Conservation (phyloP, 163 green algal species). For the Chlorella variabilis region DNA sequence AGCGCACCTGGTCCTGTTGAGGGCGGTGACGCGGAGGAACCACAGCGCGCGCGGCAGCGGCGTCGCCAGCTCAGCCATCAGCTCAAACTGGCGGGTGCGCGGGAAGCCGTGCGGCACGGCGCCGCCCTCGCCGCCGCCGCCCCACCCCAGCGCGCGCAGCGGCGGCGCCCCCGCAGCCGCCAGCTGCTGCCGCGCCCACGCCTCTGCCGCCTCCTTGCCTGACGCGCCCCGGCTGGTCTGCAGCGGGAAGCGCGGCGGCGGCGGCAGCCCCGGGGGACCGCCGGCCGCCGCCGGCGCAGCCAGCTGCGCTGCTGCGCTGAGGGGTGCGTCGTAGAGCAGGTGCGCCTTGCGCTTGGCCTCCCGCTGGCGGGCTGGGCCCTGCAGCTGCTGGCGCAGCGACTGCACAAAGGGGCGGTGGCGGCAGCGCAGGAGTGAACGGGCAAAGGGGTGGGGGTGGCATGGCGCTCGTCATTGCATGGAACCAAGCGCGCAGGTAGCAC, state of each 20-base stretch:
- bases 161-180: slow-evolving; percentile 5
- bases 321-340: slow-evolving; percentile 13
- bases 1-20: slow-evolving; percentile 23
- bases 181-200: slow-evolving; percentile 21
- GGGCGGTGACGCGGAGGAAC: slow-evolving; percentile 25
- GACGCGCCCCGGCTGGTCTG: neutral
- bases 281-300: neutral
- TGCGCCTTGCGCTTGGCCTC: slow-evolving; percentile 22
- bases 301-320: neutral
- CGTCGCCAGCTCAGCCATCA: slow-evolving; percentile 15
- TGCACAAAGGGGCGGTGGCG: neutral
- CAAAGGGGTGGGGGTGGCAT: neutral
- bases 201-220: slow-evolving; percentile 4
- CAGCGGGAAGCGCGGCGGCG: slow-evolving; percentile 1
- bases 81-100: slow-evolving; percentile 4
- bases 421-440: slow-evolving; percentile 1
- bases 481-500: neutral
- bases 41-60: slow-evolving; percentile 36
- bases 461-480: too few species aligned
- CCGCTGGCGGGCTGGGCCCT: neutral
- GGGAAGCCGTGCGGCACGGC: slow-evolving; percentile 16
- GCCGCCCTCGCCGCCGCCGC: neutral
- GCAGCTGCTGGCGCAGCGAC: slow-evolving; percentile 30
- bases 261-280: neutral
- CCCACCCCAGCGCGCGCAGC: slow-evolving; percentile 7